A percentile compares a stretch with the other conserved stretches of the same genome.
Conservation (phyloP, 148 eudicot species). For the Persicaria tinctoria region DNA sequence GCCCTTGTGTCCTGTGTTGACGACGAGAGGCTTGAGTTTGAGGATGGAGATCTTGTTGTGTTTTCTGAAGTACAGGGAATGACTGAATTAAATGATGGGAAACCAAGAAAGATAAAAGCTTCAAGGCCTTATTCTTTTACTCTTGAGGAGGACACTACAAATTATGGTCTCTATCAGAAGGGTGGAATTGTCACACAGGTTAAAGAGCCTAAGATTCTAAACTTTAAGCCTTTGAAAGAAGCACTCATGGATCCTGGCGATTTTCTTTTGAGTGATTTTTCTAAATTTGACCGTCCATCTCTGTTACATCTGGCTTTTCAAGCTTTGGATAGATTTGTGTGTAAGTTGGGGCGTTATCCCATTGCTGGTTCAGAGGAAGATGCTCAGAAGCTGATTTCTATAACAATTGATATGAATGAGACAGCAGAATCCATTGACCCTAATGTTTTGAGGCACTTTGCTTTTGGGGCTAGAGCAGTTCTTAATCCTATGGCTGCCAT, state of each 20-base stretch:
- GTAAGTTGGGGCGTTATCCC: conserved; percentile 47
- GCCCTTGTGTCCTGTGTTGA: conserved; percentile 71
- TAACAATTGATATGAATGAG: conserved; percentile 41
- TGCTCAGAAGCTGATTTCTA: conserved; percentile 58
- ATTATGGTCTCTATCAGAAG: conserved; percentile 47
- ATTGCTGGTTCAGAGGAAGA: conserved; percentile 68
- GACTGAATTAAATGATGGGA: conserved; percentile 72
- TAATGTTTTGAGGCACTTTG: conserved; percentile 59
- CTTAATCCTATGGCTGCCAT: conserved; percentile 97
- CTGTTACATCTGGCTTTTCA: conserved; percentile 66
- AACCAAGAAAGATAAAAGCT: conserved; percentile 58
- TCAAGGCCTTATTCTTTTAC: conserved; percentile 60
- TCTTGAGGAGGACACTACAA: conserved; percentile 66
- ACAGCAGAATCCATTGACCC: conserved; percentile 50
- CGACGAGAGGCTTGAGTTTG: conserved; percentile 72
- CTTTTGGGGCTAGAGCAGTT: conserved; percentile 87
- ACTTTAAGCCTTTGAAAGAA: conserved; percentile 60
- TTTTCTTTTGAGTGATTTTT: conserved; percentile 62
- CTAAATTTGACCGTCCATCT: conserved; percentile 70
- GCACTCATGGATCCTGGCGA: conserved; percentile 72
- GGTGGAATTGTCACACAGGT: conserved; percentile 74
- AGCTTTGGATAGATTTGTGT: conserved; percentile 57
- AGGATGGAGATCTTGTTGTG: conserved; percentile 70
- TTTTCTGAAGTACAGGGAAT: conserved; percentile 70
- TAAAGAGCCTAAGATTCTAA: conserved; percentile 55